phyloP scores from a whole-genome alignment of 2,329 filamentous ascomycete genomes.

The Fusarium sp. region DNA sequence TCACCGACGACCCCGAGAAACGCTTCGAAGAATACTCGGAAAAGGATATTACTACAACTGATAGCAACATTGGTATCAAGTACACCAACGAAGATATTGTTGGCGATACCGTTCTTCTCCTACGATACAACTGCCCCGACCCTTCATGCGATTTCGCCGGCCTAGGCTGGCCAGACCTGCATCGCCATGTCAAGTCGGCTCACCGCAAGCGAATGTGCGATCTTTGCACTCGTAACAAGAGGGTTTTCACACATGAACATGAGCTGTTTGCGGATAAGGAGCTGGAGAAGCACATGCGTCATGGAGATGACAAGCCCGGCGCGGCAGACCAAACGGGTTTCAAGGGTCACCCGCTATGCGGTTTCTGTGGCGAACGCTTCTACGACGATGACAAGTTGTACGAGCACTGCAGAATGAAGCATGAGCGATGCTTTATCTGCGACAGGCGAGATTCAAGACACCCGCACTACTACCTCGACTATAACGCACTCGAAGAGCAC shows the following conservation, averaged over 20 bases:
- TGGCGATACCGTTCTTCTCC: constrained; percentile 87
- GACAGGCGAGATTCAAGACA: constrained; percentile 79
- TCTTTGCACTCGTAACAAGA: constrained; percentile 92
- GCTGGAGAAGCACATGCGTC: constrained; percentile 88
- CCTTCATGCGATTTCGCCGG: constrained; percentile 85
- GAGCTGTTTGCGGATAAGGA: constrained; percentile 88
- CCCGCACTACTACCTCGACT: constrained; percentile 93
- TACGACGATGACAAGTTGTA: constrained; percentile 98
- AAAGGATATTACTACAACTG: constrained; percentile 81
- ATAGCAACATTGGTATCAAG: constrained; percentile 90
- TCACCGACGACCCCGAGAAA: constrained; percentile 88
- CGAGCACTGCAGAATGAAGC: constrained; percentile 91
- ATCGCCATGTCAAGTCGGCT: constrained; percentile 83
- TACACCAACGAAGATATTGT: constrained; percentile 92
- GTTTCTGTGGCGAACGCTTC: constrained; percentile 91
- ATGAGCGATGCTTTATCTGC: constrained; percentile 96
- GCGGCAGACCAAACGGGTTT: constrained; percentile 95
- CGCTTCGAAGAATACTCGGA: constrained; percentile 86
- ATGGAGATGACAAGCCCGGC: constrained; percentile 91
- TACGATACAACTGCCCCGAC: constrained; percentile 97
- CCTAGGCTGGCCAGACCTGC: constrained; percentile 71
- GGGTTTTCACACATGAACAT: constrained; percentile 98
- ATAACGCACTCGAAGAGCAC: constrained; percentile 87
- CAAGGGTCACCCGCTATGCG: constrained; percentile 94
- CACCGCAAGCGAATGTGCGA: constrained; percentile 95